Evolutionary conservation across 75 land plant species (phyloP), one percentile per base, ranked within the genome.

Genomic region (Isoetes taiwanensis): DNA sequence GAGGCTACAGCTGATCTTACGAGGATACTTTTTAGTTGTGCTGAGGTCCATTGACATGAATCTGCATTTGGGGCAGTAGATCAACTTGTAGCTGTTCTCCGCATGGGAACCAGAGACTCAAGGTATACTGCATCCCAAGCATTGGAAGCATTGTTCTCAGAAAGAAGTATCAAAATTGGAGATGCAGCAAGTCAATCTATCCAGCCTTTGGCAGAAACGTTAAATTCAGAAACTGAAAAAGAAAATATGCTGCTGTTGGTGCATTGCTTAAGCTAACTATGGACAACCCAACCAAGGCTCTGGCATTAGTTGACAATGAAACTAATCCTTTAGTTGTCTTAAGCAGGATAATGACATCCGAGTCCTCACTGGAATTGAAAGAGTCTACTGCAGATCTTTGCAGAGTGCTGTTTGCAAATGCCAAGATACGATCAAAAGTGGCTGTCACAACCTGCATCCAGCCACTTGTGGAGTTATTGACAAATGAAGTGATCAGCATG

Each of bases 61-160:
- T 46, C 50, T 16, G 50, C 50, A 6, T 16, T n/a, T 6, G 50
- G 50, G 4, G 50, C 50, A 46, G 50, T 46, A 46, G 50, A 46
- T 8, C 50, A 46, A 23, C 50, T 46, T 6, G 19, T 16, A 19
- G 50, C 50, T 6, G 50, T 46, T 6, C n/a, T 46, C 12, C 5
- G 50, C 4, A 6, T 46, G 50, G 50, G 50, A 46, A 23, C 50
- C n/a, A 19, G 50, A 46, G 50, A 23, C 5, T 46, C 50, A 6
- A 46, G 50, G 50, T 46, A 46, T 23, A 46, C 50, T 19, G 50
- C 50, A 46, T 16, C 50, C 5, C 6, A 23, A 19, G 50, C 50
- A 19, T 23, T 46, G 12, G 12, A 46, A 23, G 50, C 8, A 3
- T 16, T 46, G 5, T 46, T 46, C n/a, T 16, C 4, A 3, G 50